Evolutionary conservation across 2,329 filamentous ascomycete genomes (phyloP).

Genomic region (Chalara sp.): DNA sequence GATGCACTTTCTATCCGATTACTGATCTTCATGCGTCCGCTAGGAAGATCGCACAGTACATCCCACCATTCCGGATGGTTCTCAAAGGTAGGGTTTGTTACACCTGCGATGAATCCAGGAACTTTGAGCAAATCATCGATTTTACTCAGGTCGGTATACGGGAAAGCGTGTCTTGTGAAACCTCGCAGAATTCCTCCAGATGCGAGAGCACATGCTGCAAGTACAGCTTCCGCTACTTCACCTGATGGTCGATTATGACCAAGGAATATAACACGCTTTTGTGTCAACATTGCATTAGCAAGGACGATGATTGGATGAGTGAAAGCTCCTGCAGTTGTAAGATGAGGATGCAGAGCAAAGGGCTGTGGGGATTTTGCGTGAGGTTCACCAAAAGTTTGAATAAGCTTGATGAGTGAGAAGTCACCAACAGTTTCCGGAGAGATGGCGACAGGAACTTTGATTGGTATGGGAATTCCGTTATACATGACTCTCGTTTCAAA

Average conservation of each 20-base stretch:
- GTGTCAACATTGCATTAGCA: slow-evolving; percentile 88
- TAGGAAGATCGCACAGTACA: slow-evolving; percentile 85
- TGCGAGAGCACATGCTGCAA: slow-evolving; percentile 90
- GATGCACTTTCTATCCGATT: slow-evolving; percentile 75
- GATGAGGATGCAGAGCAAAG: slow-evolving; percentile 80
- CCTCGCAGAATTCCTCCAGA: slow-evolving; percentile 89
- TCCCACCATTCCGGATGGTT: slow-evolving; percentile 98
- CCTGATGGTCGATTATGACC: slow-evolving; percentile 93
- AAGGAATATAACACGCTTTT: slow-evolving; percentile 93
- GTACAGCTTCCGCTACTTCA: slow-evolving; percentile 94
- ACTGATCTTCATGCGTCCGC: slow-evolving; percentile 90
- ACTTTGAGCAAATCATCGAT: slow-evolving; percentile 95
- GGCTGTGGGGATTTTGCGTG: slow-evolving; percentile 79
- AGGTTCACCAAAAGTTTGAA: slow-evolving; percentile 82
- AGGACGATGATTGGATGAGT: slow-evolving; percentile 95
- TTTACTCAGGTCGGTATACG: slow-evolving; percentile 96
- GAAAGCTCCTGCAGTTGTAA: slow-evolving; percentile 82
- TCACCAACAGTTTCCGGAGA: slow-evolving; percentile 96
- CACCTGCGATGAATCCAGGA: slow-evolving; percentile 93
- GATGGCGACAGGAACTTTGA: slow-evolving; percentile 90
- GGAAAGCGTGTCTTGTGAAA: slow-evolving; percentile 93
- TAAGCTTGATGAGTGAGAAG: slow-evolving; percentile 94
- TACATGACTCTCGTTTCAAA: slow-evolving; percentile 95
- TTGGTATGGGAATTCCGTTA: slow-evolving; percentile 91
- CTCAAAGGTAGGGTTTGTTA: slow-evolving; percentile 95